Evolutionary conservation across 768 basidiomycete genomes (phyloP).

Genomic region (Boletales sp.): DNA sequence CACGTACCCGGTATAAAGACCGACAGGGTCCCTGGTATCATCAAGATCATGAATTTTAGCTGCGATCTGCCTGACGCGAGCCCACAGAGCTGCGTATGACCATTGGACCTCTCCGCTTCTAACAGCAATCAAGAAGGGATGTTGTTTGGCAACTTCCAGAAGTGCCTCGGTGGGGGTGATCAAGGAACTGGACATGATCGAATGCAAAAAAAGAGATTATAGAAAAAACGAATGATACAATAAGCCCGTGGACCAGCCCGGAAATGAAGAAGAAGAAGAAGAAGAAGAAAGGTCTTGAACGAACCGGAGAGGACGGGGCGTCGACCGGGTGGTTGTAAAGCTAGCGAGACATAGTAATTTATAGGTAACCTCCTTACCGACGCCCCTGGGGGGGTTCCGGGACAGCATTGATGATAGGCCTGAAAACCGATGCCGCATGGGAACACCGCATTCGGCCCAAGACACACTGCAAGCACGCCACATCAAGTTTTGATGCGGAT

Average conservation of each 20-base stretch:
- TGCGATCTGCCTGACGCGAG: constrained; percentile 18
- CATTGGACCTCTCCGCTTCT: constrained; percentile 17
- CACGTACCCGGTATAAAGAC: constrained; percentile 26
- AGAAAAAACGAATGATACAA: background rate
- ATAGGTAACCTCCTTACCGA: background rate
- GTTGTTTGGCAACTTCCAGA: constrained; percentile 26
- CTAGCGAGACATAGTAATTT: constrained; percentile 4
- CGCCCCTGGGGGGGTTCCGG: no score
- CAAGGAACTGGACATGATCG: constrained; percentile 13
- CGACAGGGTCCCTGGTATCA: constrained; percentile 15
- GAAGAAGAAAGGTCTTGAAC: constrained; percentile 5
- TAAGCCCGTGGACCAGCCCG: constrained; percentile 17
- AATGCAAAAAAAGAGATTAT: background rate
- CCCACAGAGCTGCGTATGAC: constrained; percentile 31
- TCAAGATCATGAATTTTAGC: constrained; percentile 14
- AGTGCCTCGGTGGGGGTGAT: constrained; percentile 30
- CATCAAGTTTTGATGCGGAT: no score
- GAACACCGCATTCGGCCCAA: no score
- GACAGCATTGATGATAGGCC: no score
- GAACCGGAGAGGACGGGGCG: no score
- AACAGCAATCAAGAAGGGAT: constrained; percentile 22
- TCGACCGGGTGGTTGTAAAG: constrained; percentile 7
- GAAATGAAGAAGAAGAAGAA: constrained; percentile 6
- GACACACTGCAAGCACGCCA: no score
- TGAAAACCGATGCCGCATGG: no score